Conservation (phyloP, 352 stramenopile genomes). For the Peronospora destructor region DNA sequence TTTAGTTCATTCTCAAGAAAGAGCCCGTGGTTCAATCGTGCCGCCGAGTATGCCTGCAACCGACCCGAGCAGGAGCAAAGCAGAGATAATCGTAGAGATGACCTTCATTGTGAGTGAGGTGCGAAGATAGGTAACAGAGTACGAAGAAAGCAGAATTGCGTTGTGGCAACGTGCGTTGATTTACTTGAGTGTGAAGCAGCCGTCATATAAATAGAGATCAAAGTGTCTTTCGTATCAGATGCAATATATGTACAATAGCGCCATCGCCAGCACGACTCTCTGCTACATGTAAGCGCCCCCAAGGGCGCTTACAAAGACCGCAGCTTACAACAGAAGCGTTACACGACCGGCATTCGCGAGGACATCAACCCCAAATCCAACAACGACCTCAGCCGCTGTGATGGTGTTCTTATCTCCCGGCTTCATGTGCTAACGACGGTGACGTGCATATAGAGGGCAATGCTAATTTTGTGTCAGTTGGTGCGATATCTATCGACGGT, state of each 20-base stretch:
- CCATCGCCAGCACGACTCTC: no score
- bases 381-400: constrained; percentile 22
- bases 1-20: no score
- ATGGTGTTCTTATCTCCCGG: constrained; percentile 15
- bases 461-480: constrained; percentile 23
- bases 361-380: constrained; percentile 17
- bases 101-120: constrained; percentile 8
- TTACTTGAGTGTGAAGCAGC: no score
- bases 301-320: background rate
- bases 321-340: constrained; percentile 21
- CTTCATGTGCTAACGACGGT: constrained; percentile 24
- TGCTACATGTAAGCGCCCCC: no score
- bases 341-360: constrained; percentile 31
- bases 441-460: constrained; percentile 8
- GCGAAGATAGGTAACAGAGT: no score
- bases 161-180: no score
- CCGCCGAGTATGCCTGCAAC: constrained; percentile 14
- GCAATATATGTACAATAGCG: no score
- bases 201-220: no score
- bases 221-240: constrained; percentile 9
- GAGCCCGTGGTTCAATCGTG: no score
- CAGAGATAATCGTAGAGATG: constrained; percentile 14
- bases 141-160: no score
- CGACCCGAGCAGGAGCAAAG: constrained; percentile 18
- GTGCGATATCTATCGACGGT: background rate